Conservation (phyloP, 306 rosid genomes). For the Prunus persica region Prunus_persica_NCBIv2 NC_034016.1:12774501-12775000, state of each 20-base stretch:
- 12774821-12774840: too few species aligned
- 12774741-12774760: not conserved
- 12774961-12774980: not conserved
- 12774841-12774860: not conserved
- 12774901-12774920: too few species aligned
- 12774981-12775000: not conserved
- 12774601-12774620: not conserved
- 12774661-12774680: not conserved
- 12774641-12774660: not conserved
- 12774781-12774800: not conserved
- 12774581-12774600: not conserved
- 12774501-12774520: conserved; percentile 49
- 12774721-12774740: not conserved
- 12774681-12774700: not conserved
- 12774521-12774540: conserved; percentile 1
- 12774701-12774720: not conserved
- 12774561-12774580: not conserved
- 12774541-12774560: not conserved
- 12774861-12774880: not conserved
- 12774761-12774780: not conserved
- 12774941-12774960: not conserved
- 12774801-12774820: not conserved
- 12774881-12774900: not conserved
- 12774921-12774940: not conserved
- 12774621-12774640: not conserved